phyloP scores from a whole-genome alignment of 1,284 basidiomycete species.

The Melanopsichium pennsylvanicum region DNA sequence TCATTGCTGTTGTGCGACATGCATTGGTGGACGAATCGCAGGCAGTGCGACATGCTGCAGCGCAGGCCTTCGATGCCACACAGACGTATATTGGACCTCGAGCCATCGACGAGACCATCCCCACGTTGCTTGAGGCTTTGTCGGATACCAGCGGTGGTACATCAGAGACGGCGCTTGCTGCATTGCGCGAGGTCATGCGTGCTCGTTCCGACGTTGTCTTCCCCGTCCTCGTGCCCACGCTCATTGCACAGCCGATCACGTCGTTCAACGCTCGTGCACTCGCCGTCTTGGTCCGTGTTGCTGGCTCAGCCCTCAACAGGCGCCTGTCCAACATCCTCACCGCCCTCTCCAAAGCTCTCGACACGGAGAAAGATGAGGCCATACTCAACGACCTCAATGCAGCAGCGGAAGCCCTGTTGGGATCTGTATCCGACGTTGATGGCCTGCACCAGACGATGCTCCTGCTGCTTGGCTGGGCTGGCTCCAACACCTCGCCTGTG shows the following conservation, averaged over 20 bases:
- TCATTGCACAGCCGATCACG: slow-evolving; percentile 88
- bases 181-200: slow-evolving; percentile 80
- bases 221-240: slow-evolving; percentile 94
- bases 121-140: slow-evolving; percentile 90
- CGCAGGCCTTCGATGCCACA: slow-evolving; percentile 89
- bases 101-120: slow-evolving; percentile 96
- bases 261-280: slow-evolving; percentile 95
- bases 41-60: slow-evolving; percentile 88
- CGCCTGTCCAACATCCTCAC: slow-evolving; percentile 55
- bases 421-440: slow-evolving; percentile 54
- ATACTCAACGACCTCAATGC: slow-evolving; percentile 31
- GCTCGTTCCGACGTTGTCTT: slow-evolving; percentile 76
- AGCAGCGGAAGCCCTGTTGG: slow-evolving; percentile 53
- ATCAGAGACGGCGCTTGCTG: slow-evolving; percentile 90
- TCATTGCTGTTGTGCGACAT: slow-evolving; percentile 77
- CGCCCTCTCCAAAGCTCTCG: slow-evolving; percentile 58
- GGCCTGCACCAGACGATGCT: slow-evolving; percentile 64
- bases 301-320: slow-evolving; percentile 82
- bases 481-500: slow-evolving; percentile 38
- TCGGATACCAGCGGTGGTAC: slow-evolving; percentile 70
- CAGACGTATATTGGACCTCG: slow-evolving; percentile 88
- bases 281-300: slow-evolving; percentile 88
- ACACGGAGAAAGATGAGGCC: slow-evolving; percentile 52
- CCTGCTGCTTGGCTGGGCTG: slow-evolving; percentile 62
- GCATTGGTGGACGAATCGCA: slow-evolving; percentile 88